Conservation (phyloP, 2,329 filamentous ascomycete genomes). For the Dendrostoma leiphaemia region DNA sequence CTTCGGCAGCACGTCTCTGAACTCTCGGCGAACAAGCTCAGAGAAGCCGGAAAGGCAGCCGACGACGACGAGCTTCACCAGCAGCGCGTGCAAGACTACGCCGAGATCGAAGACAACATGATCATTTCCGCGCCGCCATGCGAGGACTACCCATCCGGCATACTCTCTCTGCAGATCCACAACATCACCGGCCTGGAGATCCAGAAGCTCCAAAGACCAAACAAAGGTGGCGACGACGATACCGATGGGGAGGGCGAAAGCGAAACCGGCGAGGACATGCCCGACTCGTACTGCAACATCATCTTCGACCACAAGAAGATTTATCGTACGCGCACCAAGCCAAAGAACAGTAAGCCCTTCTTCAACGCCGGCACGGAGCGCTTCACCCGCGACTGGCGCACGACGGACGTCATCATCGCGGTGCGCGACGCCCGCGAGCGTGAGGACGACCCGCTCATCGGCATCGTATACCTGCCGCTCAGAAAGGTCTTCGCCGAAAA, state of each 20-base stretch:
- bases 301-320: constrained; percentile 70
- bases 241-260: constrained; percentile 50
- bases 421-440: constrained; percentile 67
- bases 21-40: constrained; percentile 58
- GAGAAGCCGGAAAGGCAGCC: constrained; percentile 58
- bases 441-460: constrained; percentile 68
- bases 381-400: constrained; percentile 67
- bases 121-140: constrained; percentile 67
- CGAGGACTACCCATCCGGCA: constrained; percentile 59
- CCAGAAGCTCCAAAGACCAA: constrained; percentile 55
- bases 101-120: constrained; percentile 59
- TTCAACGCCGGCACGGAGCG: constrained; percentile 76
- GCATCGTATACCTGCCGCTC: constrained; percentile 67
- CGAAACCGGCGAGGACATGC: constrained; percentile 62
- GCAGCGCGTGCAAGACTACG: constrained; percentile 66
- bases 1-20: constrained; percentile 56
- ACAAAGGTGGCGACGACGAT: constrained; percentile 42
- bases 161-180: constrained; percentile 70
- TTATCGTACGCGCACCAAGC: constrained; percentile 72
- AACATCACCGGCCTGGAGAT: constrained; percentile 69
- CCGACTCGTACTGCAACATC: constrained; percentile 69
- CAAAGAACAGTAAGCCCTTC: constrained; percentile 75
- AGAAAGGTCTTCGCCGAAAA: constrained; percentile 58
- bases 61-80: constrained; percentile 64
- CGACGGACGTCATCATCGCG: constrained; percentile 64